Conservation (phyloP, 2,329 filamentous ascomycete species). For the Arthrobotrys pseudoclavata region DNA sequence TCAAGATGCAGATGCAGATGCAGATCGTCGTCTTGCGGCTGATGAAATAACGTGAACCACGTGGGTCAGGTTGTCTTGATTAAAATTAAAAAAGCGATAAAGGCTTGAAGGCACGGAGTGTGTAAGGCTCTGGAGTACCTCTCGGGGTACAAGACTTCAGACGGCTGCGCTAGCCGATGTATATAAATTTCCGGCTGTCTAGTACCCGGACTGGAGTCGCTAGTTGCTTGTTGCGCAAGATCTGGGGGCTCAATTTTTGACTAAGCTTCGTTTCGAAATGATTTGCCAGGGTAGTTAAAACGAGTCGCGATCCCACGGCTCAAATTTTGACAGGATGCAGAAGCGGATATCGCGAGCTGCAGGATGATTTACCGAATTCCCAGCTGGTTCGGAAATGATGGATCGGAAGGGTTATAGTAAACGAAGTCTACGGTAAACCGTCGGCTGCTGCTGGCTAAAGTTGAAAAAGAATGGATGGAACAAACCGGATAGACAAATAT, state of each 20-base stretch:
- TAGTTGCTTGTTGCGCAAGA: constrained; percentile 56
- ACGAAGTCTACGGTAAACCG: constrained; percentile 14
- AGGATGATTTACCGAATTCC: constrained; percentile 36
- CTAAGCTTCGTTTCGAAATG: constrained; percentile 26
- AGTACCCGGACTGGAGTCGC: constrained; percentile 43
- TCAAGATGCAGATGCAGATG: constrained; percentile 11
- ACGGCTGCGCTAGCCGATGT: constrained; percentile 32
- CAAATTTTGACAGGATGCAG: constrained; percentile 34
- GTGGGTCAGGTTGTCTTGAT: constrained; percentile 21
- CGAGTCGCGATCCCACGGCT: constrained; percentile 47
- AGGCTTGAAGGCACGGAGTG: not conserved
- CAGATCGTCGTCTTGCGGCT: constrained; percentile 5
- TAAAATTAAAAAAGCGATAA: not conserved
- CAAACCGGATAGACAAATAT: constrained; percentile 17
- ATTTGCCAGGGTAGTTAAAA: constrained; percentile 35
- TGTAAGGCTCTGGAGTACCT: constrained; percentile 13
- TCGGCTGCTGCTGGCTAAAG: constrained; percentile 28
- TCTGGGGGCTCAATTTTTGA: constrained; percentile 15
- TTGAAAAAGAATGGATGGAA: constrained; percentile 7
- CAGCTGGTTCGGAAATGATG: constrained; percentile 27
- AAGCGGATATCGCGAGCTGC: constrained; percentile 39
- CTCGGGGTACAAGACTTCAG: constrained; percentile 30
- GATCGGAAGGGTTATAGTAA: constrained; percentile 30
- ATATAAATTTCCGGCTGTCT: constrained; percentile 34
- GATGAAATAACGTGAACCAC: constrained; percentile 35